Conservation (phyloP, 257 asterid genomes). For the Solanum gandarillasii region DNA sequence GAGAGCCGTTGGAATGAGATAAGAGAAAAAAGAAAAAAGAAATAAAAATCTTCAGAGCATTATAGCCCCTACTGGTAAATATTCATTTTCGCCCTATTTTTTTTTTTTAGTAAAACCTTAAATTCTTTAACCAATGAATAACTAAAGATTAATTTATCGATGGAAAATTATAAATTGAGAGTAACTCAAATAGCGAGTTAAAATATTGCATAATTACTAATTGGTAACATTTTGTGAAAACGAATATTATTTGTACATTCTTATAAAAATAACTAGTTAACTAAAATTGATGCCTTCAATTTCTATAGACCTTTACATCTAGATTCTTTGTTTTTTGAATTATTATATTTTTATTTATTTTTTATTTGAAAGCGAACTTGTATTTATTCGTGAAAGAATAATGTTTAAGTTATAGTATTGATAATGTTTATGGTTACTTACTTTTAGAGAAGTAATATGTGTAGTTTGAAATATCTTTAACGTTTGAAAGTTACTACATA, state of each 20-base stretch:
- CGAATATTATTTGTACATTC: not conserved
- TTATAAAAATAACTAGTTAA: not conserved
- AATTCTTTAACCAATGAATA: not conserved
- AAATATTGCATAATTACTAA: not conserved
- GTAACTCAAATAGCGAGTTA: not conserved
- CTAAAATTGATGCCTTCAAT: not conserved
- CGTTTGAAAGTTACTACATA: not conserved
- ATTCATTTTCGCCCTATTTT: not conserved
- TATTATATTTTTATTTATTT: not conserved
- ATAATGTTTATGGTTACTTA: not conserved
- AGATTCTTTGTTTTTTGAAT: not conserved
- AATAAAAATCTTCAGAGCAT: not conserved
- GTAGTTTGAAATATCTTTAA: too few species aligned
- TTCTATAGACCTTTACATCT: rapidly evolving
- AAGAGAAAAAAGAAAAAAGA: not conserved
- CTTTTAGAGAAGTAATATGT: not conserved
- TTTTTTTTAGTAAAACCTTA: not conserved
- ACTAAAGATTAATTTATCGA: rapidly evolving
- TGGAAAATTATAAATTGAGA: not conserved
- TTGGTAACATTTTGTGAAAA: rapidly evolving
- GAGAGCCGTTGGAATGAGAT: not conserved
- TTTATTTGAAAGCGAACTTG: not conserved
- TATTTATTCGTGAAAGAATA: not conserved
- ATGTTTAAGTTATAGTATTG: not conserved
- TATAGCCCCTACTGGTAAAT: not conserved